phyloP scores from a whole-genome alignment of 2,329 filamentous ascomycete genomes.

The Macrophomina phaseolina region DNA sequence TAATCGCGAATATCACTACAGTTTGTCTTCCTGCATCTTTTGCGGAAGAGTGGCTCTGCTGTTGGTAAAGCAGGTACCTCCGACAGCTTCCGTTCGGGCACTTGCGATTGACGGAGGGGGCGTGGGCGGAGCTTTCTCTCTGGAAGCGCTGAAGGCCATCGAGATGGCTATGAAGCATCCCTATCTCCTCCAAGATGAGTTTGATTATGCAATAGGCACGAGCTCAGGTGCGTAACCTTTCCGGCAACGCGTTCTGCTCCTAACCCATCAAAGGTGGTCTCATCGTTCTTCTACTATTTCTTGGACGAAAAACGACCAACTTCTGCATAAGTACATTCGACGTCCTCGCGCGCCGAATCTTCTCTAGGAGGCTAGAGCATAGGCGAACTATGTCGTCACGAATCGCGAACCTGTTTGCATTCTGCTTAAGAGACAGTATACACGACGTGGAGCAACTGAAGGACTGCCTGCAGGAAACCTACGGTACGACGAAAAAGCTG shows the following conservation, averaged over 20 bases:
- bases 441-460: conserved; percentile 43
- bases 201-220: conserved; percentile 30
- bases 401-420: conserved; percentile 41
- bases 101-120: conserved; percentile 31
- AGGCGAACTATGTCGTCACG: conserved; percentile 18
- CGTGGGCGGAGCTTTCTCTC: conserved; percentile 24
- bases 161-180: conserved; percentile 28
- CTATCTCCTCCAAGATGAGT: conserved; percentile 33
- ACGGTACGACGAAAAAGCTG: conserved; percentile 22
- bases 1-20: conserved; percentile 30
- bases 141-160: conserved; percentile 29
- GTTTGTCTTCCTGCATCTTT: conserved; percentile 28
- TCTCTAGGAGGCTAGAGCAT: conserved; percentile 4
- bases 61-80: conserved; percentile 29
- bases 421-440: conserved; percentile 28
- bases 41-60: conserved; percentile 27
- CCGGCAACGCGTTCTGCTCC: neutral
- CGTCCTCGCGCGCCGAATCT: conserved; percentile 28
- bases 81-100: conserved; percentile 28
- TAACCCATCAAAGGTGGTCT: conserved; percentile 28
- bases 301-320: conserved; percentile 26
- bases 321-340: conserved; percentile 29
- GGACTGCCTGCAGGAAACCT: conserved; percentile 35
- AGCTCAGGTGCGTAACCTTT: conserved; percentile 29
- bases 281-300: conserved; percentile 32